These are phyloP conservation scores for Theobroma grandiflorum DNA, from an alignment of 441 rosid genomes.

Conservation along the genomic window DNA sequence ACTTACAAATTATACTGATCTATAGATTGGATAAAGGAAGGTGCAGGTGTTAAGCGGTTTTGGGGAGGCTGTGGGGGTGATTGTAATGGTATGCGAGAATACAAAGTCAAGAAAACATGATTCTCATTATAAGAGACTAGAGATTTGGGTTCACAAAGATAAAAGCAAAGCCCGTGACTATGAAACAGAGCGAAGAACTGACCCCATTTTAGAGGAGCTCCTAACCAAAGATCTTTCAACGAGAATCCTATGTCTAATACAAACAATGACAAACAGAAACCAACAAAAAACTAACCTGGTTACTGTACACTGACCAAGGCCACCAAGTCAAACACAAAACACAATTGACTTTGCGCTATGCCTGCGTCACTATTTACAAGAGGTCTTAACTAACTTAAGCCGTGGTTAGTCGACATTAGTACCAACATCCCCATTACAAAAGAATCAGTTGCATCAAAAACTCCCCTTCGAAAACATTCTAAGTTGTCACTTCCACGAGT, in stretches of 20 bases:
- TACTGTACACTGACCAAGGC: slow-evolving; percentile 51
- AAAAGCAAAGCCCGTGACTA: slow-evolving; percentile 30
- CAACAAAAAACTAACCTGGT: slow-evolving; percentile 42
- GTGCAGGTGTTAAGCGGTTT: no score
- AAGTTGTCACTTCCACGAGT: slow-evolving; percentile 54
- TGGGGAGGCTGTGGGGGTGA: no score
- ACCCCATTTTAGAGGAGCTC: slow-evolving; percentile 27
- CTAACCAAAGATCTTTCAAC: slow-evolving; percentile 27
- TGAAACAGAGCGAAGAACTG: neutral
- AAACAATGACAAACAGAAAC: slow-evolving; percentile 36
- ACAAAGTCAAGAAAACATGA: neutral
- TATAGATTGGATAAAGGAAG: no score
- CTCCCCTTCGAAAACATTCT: slow-evolving; percentile 34
- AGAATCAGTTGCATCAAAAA: slow-evolving; percentile 22
- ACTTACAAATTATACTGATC: no score
- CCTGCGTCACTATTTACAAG: slow-evolving; percentile 54
- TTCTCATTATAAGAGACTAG: slow-evolving; percentile 26
- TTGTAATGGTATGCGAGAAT: neutral
- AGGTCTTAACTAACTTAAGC: slow-evolving; percentile 31
- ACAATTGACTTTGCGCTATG: slow-evolving; percentile 33
- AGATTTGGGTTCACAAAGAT: slow-evolving; percentile 27
- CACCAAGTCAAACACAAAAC: slow-evolving; percentile 44
- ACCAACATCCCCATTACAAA: slow-evolving; percentile 37
- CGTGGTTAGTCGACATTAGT: slow-evolving; percentile 28
- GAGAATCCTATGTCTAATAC: slow-evolving; percentile 31